Conservation (phyloP, 768 basidiomycete genomes). For the Amanita muscaria region DNA sequence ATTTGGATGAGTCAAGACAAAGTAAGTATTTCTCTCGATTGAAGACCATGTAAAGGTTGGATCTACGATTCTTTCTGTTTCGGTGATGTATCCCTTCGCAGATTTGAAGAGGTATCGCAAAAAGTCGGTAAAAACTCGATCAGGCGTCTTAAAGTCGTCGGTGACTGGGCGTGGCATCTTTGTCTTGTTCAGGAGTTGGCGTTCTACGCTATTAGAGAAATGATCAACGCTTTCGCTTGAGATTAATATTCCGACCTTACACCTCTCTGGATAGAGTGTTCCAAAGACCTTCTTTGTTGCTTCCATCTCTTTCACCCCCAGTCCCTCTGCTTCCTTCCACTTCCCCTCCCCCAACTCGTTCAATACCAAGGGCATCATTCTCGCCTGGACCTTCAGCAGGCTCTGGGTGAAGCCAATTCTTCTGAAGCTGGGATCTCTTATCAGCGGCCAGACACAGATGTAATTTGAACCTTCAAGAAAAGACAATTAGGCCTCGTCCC, state of each 20-base stretch:
- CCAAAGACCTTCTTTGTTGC: too few species aligned
- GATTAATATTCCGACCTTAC: too few species aligned
- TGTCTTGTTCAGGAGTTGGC: too few species aligned
- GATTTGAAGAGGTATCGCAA: conserved; percentile 34
- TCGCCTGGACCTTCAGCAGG: too few species aligned
- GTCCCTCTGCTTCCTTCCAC: too few species aligned
- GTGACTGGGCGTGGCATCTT: too few species aligned
- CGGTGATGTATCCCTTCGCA: conserved; percentile 31
- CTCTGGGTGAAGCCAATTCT: conserved; percentile 31
- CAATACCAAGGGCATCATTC: too few species aligned
- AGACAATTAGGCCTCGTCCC: not conserved
- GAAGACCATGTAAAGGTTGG: conserved; percentile 30
- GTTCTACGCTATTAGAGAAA: too few species aligned
- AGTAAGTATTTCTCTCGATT: conserved; percentile 30
- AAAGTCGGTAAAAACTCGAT: conserved; percentile 39
- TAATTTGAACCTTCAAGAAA: conserved; percentile 4
- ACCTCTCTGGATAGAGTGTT: too few species aligned
- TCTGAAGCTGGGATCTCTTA: not conserved
- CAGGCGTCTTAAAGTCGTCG: conserved; percentile 31
- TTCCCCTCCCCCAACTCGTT: too few species aligned
- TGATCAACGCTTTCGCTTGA: too few species aligned
- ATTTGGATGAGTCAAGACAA: conserved; percentile 46
- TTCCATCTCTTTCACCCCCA: too few species aligned
- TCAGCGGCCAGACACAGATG: conserved; percentile 6
- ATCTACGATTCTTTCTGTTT: conserved; percentile 32